Base-by-base conservation (phyloP, 2,329 filamentous ascomycete species). In the Meredithiella fracta region DNA sequence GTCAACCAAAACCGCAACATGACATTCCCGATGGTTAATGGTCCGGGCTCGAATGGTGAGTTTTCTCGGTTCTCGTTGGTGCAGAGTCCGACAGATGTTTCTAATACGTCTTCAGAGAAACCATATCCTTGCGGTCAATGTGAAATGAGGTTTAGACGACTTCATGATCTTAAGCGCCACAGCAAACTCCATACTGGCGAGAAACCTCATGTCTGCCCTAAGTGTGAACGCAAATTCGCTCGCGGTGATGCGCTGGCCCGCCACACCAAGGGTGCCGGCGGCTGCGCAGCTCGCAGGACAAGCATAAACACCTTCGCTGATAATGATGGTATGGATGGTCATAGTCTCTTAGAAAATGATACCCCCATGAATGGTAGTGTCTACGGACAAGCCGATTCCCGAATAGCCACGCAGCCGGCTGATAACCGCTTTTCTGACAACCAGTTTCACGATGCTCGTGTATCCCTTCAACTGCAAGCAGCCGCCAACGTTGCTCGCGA, bases 121-220 rank as follows among this genome's bases (percentile, higher is more conserved):
- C 92, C 92, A 0, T 98, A 92, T 65, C 80, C 92, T 26, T 98
- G 92, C 66, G 83, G 87, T 60, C 88, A 86, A n/a, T 98, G 92
- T 67, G 80, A 91, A 63, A 86, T 92, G 68, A 82, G 91, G 54
- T 98, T 98, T 69, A 80, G 92, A 56, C 82, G 92, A 60, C 74
- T 97, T 53, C 92, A 98, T 66, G 92, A 98, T 65, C 71, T 98
- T 61, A 98, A 98, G 72, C 82, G 92, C 42, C 92, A 98, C 67
- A 89, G 85, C 61, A 98, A 98, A 70, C 78, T 98, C 22, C 92
- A 98, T 66, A 97, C 91, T 0, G 92, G 92, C 56, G 92, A 98
- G 71, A 83, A 94, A 64, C 90, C 90, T 11, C 92, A 98, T 64
- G 85, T 92, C 8, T 98, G 92, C 64, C 85, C 86, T 42, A 96